These are phyloP conservation scores for Anethum foeniculum DNA, from an alignment of 140 eudicot species.

Conservation along the genomic window DNA sequence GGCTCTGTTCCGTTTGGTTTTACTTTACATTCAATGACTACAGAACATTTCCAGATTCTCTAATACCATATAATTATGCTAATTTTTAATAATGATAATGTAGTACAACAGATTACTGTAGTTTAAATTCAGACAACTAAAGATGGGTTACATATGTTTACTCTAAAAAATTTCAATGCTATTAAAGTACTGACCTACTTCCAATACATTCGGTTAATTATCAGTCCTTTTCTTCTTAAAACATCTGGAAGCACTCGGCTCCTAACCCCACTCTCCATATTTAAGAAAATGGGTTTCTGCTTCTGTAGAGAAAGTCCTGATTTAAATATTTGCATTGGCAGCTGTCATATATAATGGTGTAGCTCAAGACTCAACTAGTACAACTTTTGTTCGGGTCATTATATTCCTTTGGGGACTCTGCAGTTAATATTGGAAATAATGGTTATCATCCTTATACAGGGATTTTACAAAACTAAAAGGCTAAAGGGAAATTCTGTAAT, in stretches of 20 bases:
- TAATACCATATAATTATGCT: neutral
- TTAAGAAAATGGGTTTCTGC: neutral
- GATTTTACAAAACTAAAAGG: no score
- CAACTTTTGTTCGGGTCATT: constrained; percentile 59
- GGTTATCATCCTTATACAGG: no score
- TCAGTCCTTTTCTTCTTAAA: neutral
- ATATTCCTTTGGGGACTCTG: no score
- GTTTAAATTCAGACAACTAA: neutral
- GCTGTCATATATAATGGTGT: neutral
- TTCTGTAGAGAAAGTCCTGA: no score
- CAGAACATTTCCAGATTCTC: neutral
- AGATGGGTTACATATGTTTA: neutral
- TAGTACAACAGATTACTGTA: neutral
- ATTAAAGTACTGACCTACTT: neutral
- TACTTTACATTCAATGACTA: neutral
- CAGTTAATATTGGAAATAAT: no score
- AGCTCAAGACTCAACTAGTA: constrained; percentile 60
- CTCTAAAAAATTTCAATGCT: neutral
- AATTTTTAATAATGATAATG: neutral
- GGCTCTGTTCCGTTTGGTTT: no score
- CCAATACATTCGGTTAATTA: neutral
- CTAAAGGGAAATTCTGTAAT: no score
- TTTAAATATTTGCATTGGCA: no score
- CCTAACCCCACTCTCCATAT: neutral
- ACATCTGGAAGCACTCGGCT: neutral